Evolutionary conservation across 805 yeast genomes (phyloP).

Genomic region (Metschnikowia continentalis): DNA sequence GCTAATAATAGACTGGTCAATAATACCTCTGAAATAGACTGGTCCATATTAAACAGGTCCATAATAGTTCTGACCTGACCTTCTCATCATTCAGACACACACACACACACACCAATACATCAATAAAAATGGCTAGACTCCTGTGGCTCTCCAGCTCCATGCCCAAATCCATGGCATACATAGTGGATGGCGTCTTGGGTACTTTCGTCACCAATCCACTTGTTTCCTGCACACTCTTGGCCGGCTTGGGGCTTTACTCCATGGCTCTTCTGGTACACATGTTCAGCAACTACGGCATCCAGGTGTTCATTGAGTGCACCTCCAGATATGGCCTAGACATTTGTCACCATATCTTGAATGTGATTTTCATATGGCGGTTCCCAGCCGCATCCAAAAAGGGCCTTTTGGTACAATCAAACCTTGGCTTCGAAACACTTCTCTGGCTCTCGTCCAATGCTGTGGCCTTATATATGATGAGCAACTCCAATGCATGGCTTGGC

Average conservation of each 20-base stretch:
- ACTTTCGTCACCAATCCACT: slow-evolving; percentile 17
- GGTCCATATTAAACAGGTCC: too few species aligned
- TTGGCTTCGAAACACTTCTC: slow-evolving; percentile 17
- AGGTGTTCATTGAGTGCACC: background rate
- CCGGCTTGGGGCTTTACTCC: background rate
- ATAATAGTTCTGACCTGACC: too few species aligned
- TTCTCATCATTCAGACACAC: too few species aligned
- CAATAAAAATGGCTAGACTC: too few species aligned
- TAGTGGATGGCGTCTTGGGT: slow-evolving; percentile 19
- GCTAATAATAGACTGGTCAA: too few species aligned
- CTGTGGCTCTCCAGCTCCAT: background rate
- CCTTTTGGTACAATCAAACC: slow-evolving; percentile 5
- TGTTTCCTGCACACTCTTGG: background rate
- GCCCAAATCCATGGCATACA: slow-evolving; percentile 5
- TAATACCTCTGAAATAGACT: too few species aligned
- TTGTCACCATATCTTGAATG: slow-evolving; percentile 24
- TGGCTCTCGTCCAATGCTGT: slow-evolving; percentile 20
- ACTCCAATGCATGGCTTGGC: slow-evolving; percentile 8
- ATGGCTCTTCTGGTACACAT: background rate
- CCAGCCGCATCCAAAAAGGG: slow-evolving; percentile 11
- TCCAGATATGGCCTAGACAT: slow-evolving; percentile 18
- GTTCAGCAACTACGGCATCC: background rate
- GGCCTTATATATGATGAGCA: slow-evolving; percentile 13
- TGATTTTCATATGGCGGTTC: slow-evolving; percentile 28
- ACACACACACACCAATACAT: too few species aligned